These are phyloP conservation scores for Chrysanthemum makinoi DNA, from an alignment of 129 eudicot species.

Conservation along the genomic window DNA sequence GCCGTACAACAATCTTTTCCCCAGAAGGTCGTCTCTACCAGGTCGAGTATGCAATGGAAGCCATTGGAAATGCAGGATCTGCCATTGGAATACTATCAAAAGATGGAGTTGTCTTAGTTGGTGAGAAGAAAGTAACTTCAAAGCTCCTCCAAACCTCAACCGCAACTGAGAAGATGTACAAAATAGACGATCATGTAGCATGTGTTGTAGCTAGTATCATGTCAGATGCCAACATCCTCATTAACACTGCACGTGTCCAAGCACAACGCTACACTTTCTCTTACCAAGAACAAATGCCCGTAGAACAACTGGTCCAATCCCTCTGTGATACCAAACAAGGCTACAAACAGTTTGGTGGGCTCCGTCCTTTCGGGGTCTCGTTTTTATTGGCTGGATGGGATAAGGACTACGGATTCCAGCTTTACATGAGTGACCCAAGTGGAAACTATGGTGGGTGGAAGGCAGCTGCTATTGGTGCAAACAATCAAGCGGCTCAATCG, in stretches of 20 bases:
- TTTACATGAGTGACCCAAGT: conserved; percentile 83
- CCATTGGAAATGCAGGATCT: conserved; percentile 69
- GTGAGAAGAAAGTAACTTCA: no score
- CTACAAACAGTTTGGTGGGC: background rate
- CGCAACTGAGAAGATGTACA: conserved; percentile 2
- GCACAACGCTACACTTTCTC: conserved; percentile 65
- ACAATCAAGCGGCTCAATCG: conserved; percentile 74
- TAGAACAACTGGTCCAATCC: no score
- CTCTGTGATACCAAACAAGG: no score
- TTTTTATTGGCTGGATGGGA: conserved; percentile 85
- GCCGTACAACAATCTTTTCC: conserved; percentile 86
- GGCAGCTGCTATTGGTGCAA: conserved; percentile 76
- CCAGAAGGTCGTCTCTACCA: conserved; percentile 89
- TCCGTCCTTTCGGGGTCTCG: conserved; percentile 77
- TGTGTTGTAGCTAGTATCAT: no score
- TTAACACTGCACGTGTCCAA: conserved; percentile 72
- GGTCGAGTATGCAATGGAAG: conserved; percentile 87
- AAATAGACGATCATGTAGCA: background rate
- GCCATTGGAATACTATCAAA: no score
- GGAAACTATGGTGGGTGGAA: conserved; percentile 31
- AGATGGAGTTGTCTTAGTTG: no score
- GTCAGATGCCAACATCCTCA: conserved; percentile 43
- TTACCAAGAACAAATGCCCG: conserved; percentile 57
- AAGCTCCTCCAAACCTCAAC: no score
- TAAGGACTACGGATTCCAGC: conserved; percentile 69